Evolutionary conservation across 2,329 filamentous ascomycete genomes (phyloP), one percentile per base, ranked within the genome.

Genomic region (Ambrosiella beaveri): DNA sequence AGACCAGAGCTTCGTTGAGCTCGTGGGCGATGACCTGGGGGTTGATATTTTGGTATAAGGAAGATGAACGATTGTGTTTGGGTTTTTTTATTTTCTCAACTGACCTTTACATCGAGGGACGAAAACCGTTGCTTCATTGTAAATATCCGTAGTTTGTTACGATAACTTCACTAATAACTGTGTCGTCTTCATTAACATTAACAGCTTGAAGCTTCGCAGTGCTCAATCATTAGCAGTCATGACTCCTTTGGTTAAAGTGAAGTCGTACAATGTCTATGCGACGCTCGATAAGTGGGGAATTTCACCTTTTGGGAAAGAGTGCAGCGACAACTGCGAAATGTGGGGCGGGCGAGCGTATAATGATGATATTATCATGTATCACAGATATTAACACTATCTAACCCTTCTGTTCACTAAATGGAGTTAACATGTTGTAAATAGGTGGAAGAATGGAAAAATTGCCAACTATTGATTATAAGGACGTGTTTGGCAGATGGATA

Each of bases 21-120:
- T 98, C 93, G 69, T 95, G 88, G 59, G 89, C 86, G 67, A 97
- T 94, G 71, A 95, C 88, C 88, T 95, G 66, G 9, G 57, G 12
- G 57, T 56, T 62, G 54, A 58, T 52, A 12, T 36, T 19, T 40
- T 35, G 7, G n/a, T 12, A 37, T 56, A 27, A 38, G 19, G 35
- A n/a, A 27, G 27, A 27, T 4, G 27, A 27, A 27, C 27, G 27
- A 27, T 27, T 27, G 27, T 5, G 27, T 27, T 27, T 27, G 27
- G 27, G 1, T 27, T 27, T 27, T 27, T 27, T 27, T 27, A 27
- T 27, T 27, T 27, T 27, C 27, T 27, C 27, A 47, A 49, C 11
- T 57, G 67, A 81, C 82, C 74, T 84, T 85, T 65, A 88, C 84
- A 67, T 88, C 85, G 59, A 88, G 69, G n/a, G 85, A 88, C 11